A percentile compares a stretch with the other conserved stretches of the same genome.
These are phyloP conservation scores for Arctostaphylos glauca DNA, from an alignment of 148 eudicot species.

Conservation along the genomic window DNA sequence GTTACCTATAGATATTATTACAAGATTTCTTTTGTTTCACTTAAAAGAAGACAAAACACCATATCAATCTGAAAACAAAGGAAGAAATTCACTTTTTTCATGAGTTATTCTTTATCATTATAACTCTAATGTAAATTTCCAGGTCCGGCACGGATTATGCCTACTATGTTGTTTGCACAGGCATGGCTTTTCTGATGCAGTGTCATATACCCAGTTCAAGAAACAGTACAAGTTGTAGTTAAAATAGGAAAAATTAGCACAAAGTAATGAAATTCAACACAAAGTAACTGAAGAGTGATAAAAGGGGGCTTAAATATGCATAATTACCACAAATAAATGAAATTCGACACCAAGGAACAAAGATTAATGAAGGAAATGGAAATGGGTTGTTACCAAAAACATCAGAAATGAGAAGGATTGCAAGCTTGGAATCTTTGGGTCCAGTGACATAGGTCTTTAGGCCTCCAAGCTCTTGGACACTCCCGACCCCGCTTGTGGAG, in stretches of 20 bases:
- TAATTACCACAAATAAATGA: neutral
- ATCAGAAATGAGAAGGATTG: constrained; percentile 38
- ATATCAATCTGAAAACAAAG: no score
- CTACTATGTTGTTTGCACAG: neutral
- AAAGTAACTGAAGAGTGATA: neutral
- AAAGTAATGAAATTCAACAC: neutral
- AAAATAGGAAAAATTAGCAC: neutral
- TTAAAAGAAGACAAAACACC: no score
- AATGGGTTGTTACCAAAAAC: constrained; percentile 32
- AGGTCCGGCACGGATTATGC: no score
- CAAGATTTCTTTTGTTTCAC: no score
- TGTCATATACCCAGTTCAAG: neutral
- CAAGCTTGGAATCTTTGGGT: constrained; percentile 28
- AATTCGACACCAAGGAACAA: neutral
- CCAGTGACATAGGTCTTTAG: constrained; percentile 34
- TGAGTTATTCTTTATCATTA: no score
- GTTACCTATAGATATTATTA: no score
- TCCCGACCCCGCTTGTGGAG: constrained; percentile 29
- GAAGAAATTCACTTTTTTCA: no score
- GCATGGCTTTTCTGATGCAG: neutral
- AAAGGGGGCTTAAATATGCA: neutral
- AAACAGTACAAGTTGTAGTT: neutral
- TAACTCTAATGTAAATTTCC: no score
- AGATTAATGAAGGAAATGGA: neutral
- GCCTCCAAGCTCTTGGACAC: constrained; percentile 30